phyloP scores from a whole-genome alignment of 2,329 filamentous ascomycete genomes.

The Cladosporium cucumerinum region DNA sequence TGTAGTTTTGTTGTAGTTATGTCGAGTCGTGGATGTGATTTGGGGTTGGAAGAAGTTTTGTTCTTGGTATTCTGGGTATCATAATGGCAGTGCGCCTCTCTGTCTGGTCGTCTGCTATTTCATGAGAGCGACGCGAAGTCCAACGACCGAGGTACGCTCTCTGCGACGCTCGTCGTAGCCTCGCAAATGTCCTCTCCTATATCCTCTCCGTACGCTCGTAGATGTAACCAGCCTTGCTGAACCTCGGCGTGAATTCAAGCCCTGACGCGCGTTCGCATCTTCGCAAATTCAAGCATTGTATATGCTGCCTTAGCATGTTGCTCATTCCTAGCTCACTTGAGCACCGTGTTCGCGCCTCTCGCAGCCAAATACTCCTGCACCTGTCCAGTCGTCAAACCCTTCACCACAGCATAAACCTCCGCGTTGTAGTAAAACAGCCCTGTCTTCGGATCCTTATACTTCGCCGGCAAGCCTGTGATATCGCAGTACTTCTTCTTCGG shows the following conservation, averaged over 20 bases:
- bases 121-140: not conserved
- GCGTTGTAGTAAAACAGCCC: conserved; percentile 87
- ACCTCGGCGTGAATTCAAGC: not conserved
- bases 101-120: too few species aligned
- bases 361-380: conserved; percentile 87
- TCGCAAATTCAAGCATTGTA: not conserved
- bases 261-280: not conserved
- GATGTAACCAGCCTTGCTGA: not conserved
- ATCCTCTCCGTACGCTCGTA: too few species aligned
- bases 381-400: conserved; percentile 73
- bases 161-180: not conserved
- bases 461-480: conserved; percentile 85
- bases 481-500: conserved; percentile 89
- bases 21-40: not conserved
- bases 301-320: not conserved
- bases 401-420: conserved; percentile 83
- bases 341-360: conserved; percentile 84
- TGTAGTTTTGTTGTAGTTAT: not conserved
- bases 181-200: not conserved
- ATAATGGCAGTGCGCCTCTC: conserved; percentile 3
- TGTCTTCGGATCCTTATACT: conserved; percentile 93
- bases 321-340: conserved; percentile 63
- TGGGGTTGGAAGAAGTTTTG: not conserved
- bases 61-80: conserved; percentile 10
- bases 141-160: not conserved